phyloP scores from a whole-genome alignment of 2,329 filamentous ascomycete genomes.

The Claviceps quebecensis region DNA sequence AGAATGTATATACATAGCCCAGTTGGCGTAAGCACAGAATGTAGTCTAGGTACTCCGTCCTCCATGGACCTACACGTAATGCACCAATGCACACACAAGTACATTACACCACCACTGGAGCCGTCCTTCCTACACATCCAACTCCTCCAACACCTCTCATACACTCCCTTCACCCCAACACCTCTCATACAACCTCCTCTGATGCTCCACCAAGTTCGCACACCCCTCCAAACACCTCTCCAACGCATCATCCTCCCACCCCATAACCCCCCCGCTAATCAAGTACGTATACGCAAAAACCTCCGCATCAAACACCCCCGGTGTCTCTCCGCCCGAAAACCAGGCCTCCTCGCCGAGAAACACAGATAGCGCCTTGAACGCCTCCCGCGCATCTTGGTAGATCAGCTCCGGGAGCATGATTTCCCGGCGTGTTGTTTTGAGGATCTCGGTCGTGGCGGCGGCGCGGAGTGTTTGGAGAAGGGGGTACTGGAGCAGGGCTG shows the following conservation, averaged over 20 bases:
- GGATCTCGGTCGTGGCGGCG: conserved; percentile 62
- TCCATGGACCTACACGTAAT: no score
- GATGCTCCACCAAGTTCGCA: conserved; percentile 43
- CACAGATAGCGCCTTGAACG: conserved; percentile 31
- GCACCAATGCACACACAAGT: no score
- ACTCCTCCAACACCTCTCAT: neutral
- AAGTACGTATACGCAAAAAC: conserved; percentile 85
- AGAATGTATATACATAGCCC: no score
- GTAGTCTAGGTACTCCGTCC: no score
- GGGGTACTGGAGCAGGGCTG: conserved; percentile 46
- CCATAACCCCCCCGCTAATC: conserved; percentile 34
- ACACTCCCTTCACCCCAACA: conserved; percentile 13
- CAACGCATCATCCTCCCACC: conserved; percentile 51
- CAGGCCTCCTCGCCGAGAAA: conserved; percentile 27
- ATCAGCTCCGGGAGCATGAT: conserved; percentile 22
- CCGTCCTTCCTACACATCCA: neutral
- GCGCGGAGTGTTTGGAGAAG: conserved; percentile 52
- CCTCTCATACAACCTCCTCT: conserved; percentile 19
- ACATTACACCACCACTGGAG: no score
- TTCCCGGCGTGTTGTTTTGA: conserved; percentile 40
- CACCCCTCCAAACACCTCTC: conserved; percentile 40
- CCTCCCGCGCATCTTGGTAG: conserved; percentile 29
- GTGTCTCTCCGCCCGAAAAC: conserved; percentile 37
- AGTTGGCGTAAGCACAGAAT: no score
- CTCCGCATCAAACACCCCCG: conserved; percentile 71